phyloP scores from a whole-genome alignment of 768 basidiomycete species.

The Suillus bovinus region DNA sequence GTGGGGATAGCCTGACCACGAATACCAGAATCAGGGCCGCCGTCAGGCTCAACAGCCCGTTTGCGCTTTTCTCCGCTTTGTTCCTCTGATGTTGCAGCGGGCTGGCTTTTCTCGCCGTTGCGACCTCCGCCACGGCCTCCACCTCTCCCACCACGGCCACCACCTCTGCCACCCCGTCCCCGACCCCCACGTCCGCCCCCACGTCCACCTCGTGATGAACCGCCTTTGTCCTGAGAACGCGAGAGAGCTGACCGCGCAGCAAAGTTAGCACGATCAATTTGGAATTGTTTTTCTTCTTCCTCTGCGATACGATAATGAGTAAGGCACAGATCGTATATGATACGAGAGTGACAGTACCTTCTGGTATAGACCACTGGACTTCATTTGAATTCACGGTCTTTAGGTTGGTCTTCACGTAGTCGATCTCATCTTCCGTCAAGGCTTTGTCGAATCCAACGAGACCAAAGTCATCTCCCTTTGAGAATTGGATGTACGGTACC shows the following conservation, averaged over 20 bases:
- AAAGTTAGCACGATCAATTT: constrained; percentile 70
- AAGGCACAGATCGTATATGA: constrained; percentile 7
- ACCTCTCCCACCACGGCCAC: constrained; percentile 36
- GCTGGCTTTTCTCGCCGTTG: constrained; percentile 18
- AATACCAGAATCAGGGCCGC: constrained; percentile 66
- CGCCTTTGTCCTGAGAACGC: constrained; percentile 42
- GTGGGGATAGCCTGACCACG: constrained; percentile 62
- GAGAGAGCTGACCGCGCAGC: constrained; percentile 54
- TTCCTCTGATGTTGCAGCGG: constrained; percentile 39
- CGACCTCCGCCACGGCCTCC: constrained; percentile 23
- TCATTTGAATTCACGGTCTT: constrained; percentile 64
- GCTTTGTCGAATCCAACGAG: constrained; percentile 60
- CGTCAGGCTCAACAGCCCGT: constrained; percentile 75
- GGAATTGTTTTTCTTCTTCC: constrained; percentile 71
- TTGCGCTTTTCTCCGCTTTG: constrained; percentile 74
- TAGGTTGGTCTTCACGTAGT: constrained; percentile 64
- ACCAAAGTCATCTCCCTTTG: constrained; percentile 45
- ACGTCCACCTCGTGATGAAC: constrained; percentile 43
- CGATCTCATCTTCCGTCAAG: constrained; percentile 70
- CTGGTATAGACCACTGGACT: constrained; percentile 63
- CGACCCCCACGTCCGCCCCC: constrained; percentile 43
- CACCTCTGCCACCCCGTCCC: constrained; percentile 34
- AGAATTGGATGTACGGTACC: constrained; percentile 49
- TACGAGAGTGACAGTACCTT: constrained; percentile 41
- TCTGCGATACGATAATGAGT: constrained; percentile 41